Evolutionary conservation across 2,329 filamentous ascomycete genomes (phyloP), one percentile per base, ranked within the genome.

Genomic region (Leptoxyphium fumago): DNA sequence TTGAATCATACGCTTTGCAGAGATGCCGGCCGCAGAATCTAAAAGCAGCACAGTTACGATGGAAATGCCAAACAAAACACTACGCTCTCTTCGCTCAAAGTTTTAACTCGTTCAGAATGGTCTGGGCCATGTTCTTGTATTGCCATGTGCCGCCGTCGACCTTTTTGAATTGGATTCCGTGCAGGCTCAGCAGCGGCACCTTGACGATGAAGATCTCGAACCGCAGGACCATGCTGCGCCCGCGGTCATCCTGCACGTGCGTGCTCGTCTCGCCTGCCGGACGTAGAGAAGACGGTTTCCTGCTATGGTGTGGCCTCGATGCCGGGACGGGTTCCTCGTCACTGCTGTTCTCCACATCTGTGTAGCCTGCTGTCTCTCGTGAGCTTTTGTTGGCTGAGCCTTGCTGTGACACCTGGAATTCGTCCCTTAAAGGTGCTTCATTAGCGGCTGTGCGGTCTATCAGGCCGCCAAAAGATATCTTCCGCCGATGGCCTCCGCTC

Each of bases 121-220:
- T 87, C 64, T 94, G 88, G 30, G 91, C 91, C 87, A 96, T 93
- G 58, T 85, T 89, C 70, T 95, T 94, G 68, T 94, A 98, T 64
- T 95, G 88, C 88, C 89, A 96, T 46, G 91, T 96, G 47, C 93
- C 89, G 30, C 91, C 89, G 45, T 84, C 78, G 53, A 96, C 81
- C 60, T 91, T 87, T 73, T 98, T 98, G 70, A 98, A 98, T 62
- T 96, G 91, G 48, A 98, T 88, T 41, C 91, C 91, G 59, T 98
- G 89, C 45, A 98, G 67, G 38, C 83, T 87, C 48, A 98, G 78
- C 42, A 98, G 69, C 10, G 91, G 91, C 21, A 98, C 87, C 66
- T 98, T 98, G 61, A 98, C 91, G 53, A 98, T 91, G 53, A 95
- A 80, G 50, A 96, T 94, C 61, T 98, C 91, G 59, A 96, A 98